Conservation (phyloP, 1,284 basidiomycete genomes). For the Ustilago trichophora region DNA sequence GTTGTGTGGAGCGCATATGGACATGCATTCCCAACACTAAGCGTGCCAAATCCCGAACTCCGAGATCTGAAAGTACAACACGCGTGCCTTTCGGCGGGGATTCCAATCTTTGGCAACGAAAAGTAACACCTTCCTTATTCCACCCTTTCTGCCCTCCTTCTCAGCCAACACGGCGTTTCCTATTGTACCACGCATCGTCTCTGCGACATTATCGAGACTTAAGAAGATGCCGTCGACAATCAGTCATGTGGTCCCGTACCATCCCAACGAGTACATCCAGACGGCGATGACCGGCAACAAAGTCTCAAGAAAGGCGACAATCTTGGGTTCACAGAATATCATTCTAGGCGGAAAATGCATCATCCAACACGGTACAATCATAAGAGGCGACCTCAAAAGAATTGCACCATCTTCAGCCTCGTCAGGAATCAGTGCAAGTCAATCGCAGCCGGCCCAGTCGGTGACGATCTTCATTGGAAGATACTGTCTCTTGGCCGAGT, state of each 20-base stretch:
- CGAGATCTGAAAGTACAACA: no score
- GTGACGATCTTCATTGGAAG: conserved; percentile 91
- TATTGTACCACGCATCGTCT: neutral
- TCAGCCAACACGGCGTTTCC: no score
- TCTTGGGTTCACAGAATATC: conserved; percentile 94
- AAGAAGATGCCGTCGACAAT: conserved; percentile 32
- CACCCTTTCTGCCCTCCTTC: neutral
- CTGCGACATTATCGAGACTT: neutral
- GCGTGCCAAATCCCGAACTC: no score
- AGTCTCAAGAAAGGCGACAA: conserved; percentile 90
- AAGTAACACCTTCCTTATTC: no score
- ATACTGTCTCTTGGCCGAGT: conserved; percentile 90
- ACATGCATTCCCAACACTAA: no score
- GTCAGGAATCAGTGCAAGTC: conserved; percentile 68
- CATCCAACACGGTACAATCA: conserved; percentile 85
- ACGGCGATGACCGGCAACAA: conserved; percentile 82
- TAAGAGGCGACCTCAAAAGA: conserved; percentile 81
- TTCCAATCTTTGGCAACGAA: no score
- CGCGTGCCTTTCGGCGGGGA: no score
- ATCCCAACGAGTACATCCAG: conserved; percentile 56
- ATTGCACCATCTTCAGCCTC: conserved; percentile 78
- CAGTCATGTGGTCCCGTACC: conserved; percentile 30
- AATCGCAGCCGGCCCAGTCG: conserved; percentile 62
- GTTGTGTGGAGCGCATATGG: no score
- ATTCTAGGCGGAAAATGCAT: conserved; percentile 97